Conservation (phyloP, 1,284 basidiomycete species). For the Xanthoconium separans region DNA sequence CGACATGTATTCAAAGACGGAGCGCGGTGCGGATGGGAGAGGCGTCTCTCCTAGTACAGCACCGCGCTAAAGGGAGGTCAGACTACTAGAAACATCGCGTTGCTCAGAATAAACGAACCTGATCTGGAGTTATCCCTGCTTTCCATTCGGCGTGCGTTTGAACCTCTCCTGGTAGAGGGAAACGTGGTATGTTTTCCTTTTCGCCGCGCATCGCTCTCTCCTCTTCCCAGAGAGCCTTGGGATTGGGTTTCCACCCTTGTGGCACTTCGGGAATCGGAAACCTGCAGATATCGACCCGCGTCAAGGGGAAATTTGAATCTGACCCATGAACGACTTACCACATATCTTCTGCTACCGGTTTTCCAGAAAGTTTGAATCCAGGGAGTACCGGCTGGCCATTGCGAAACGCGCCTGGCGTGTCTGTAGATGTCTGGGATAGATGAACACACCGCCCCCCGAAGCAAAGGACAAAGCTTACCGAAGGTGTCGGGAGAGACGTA, state of each 20-base stretch:
- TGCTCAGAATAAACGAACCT: constrained; percentile 46
- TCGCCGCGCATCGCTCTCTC: constrained; percentile 52
- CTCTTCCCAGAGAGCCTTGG: constrained; percentile 72
- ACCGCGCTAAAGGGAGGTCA: constrained; percentile 59
- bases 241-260: constrained; percentile 82
- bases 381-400: constrained; percentile 74
- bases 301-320: constrained; percentile 1
- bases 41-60: constrained; percentile 79
- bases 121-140: constrained; percentile 59
- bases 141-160: constrained; percentile 51
- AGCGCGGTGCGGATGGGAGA: constrained; percentile 67
- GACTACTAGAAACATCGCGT: not conserved
- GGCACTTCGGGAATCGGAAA: constrained; percentile 82
- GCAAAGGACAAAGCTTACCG: constrained; percentile 15
- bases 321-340: constrained; percentile 53
- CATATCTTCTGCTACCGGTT: constrained; percentile 69
- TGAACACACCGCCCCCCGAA: constrained; percentile 16
- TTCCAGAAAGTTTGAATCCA: constrained; percentile 74
- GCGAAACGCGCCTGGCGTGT: constrained; percentile 49
- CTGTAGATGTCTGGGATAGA: constrained; percentile 37
- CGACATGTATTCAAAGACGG: constrained; percentile 92
- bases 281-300: constrained; percentile 43
- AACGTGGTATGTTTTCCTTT: constrained; percentile 30
- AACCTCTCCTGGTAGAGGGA: constrained; percentile 23
- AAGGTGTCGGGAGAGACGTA: not conserved